Evolutionary conservation across 2,329 filamentous ascomycete species (phyloP).

Genomic region (Curvularia eragrostidis): DNA sequence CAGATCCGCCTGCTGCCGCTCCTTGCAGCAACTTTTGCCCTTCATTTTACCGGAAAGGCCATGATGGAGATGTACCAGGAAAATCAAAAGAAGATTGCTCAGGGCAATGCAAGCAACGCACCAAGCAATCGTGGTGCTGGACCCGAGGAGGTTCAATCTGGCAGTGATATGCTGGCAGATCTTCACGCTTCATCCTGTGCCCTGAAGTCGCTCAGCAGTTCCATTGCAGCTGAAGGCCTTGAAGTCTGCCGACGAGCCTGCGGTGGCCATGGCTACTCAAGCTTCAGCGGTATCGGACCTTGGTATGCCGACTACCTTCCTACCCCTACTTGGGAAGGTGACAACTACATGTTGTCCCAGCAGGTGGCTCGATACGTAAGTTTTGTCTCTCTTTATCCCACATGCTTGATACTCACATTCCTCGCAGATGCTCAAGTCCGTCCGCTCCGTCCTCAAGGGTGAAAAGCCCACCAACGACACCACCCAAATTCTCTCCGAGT

Average conservation of each 20-base stretch:
- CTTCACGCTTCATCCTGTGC: constrained; percentile 79
- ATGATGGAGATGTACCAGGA: constrained; percentile 78
- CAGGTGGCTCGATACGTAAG: constrained; percentile 75
- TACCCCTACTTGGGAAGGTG: constrained; percentile 75
- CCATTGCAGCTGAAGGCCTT: constrained; percentile 74
- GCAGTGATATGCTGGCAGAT: constrained; percentile 73
- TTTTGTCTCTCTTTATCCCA: constrained; percentile 9
- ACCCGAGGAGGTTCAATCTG: constrained; percentile 70
- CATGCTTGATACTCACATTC: constrained; percentile 8
- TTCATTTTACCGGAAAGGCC: constrained; percentile 77
- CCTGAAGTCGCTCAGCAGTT: constrained; percentile 75
- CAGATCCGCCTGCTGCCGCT: constrained; percentile 75
- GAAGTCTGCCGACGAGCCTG: constrained; percentile 78
- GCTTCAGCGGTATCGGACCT: constrained; percentile 75
- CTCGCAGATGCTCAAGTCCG: constrained; percentile 72
- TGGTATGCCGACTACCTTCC: constrained; percentile 80
- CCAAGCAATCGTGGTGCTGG: constrained; percentile 62
- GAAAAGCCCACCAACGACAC: constrained; percentile 72
- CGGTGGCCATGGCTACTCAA: constrained; percentile 78
- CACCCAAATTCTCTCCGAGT: constrained; percentile 68
- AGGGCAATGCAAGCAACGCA: constrained; percentile 48
- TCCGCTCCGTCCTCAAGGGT: constrained; percentile 71
- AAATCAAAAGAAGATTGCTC: constrained; percentile 71
- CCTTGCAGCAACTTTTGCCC: constrained; percentile 75
- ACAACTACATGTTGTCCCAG: constrained; percentile 84